These are phyloP conservation scores for Cyberlindnera xylosilytica DNA, from an alignment of 805 yeast genomes.

Conservation along the genomic window DNA sequence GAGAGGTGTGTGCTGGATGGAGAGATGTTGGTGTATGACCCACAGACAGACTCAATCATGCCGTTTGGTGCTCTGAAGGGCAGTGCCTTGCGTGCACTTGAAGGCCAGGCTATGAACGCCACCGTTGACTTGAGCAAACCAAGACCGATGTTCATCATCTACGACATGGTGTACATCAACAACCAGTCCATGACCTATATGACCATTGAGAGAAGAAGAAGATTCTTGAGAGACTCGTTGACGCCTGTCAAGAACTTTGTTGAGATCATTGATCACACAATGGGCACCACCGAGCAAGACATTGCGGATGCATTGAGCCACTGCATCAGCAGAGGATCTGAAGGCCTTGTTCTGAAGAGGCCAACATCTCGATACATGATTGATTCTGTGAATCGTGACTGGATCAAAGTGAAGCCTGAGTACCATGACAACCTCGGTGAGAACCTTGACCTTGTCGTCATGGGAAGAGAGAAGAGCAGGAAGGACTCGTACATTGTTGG, in stretches of 20 bases:
- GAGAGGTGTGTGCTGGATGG: slow-evolving; percentile 64
- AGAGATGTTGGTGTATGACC: slow-evolving; percentile 90
- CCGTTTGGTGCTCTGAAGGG: slow-evolving; percentile 82
- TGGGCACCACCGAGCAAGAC: slow-evolving; percentile 45
- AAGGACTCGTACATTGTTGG: slow-evolving; percentile 77
- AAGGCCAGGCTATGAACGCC: slow-evolving; percentile 33
- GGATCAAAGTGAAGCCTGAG: slow-evolving; percentile 93
- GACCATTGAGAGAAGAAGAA: slow-evolving; percentile 55
- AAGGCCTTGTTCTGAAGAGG: slow-evolving; percentile 79
- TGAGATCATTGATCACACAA: slow-evolving; percentile 42
- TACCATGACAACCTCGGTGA: slow-evolving; percentile 85
- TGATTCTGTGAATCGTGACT: slow-evolving; percentile 58
- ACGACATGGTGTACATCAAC: slow-evolving; percentile 72
- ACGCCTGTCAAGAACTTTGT: slow-evolving; percentile 39
- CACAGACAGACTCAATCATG: slow-evolving; percentile 46
- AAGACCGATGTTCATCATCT: slow-evolving; percentile 59
- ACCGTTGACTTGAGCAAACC: slow-evolving; percentile 26
- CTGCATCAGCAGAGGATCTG: slow-evolving; percentile 64
- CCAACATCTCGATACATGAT: slow-evolving; percentile 54
- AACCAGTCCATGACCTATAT: slow-evolving; percentile 55
- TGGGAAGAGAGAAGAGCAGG: slow-evolving; percentile 73
- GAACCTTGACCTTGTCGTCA: slow-evolving; percentile 71
- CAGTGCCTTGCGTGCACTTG: slow-evolving; percentile 54
- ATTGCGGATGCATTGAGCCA: slow-evolving; percentile 52
- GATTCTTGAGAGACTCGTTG: slow-evolving; percentile 43